Evolutionary conservation across 2,329 filamentous ascomycete genomes (phyloP).

Genomic region (Verticillium isaacii): DNA sequence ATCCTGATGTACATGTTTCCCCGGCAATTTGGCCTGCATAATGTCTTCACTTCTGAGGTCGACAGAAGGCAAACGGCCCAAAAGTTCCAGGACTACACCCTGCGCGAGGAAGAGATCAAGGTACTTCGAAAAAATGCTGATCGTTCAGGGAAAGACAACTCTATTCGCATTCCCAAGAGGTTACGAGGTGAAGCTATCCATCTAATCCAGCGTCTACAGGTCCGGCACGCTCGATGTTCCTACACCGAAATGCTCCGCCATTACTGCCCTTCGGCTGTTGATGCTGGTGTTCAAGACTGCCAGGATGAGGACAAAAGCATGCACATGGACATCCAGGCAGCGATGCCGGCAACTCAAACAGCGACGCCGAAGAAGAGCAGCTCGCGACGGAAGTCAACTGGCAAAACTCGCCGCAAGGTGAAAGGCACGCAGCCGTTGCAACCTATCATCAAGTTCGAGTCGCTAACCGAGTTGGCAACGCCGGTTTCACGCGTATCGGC

Average conservation of each 20-base stretch:
- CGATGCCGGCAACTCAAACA: slow-evolving; percentile 4
- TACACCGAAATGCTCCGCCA: slow-evolving; percentile 74
- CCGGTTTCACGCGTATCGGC: slow-evolving; percentile 68
- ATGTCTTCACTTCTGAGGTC: slow-evolving; percentile 75
- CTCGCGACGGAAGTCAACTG: background rate
- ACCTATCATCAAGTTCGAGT: slow-evolving; percentile 34
- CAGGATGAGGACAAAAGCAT: slow-evolving; percentile 8
- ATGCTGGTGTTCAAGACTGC: slow-evolving; percentile 8
- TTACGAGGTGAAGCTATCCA: slow-evolving; percentile 57
- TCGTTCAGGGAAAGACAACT: slow-evolving; percentile 9
- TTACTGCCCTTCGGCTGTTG: slow-evolving; percentile 62
- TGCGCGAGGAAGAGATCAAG: slow-evolving; percentile 77
- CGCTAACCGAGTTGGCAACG: slow-evolving; percentile 64
- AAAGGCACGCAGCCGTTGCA: background rate
- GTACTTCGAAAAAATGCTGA: slow-evolving; percentile 25
- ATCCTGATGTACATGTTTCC: slow-evolving; percentile 94
- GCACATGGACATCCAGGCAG: slow-evolving; percentile 12
- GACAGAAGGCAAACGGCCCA: slow-evolving; percentile 64
- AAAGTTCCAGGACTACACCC: slow-evolving; percentile 76
- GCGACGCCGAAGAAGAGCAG: background rate
- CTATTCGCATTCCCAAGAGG: slow-evolving; percentile 52
- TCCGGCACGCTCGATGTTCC: slow-evolving; percentile 67
- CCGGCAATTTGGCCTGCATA: slow-evolving; percentile 82
- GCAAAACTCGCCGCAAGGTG: background rate
- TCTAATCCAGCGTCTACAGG: slow-evolving; percentile 65